These are phyloP conservation scores for Hypoxylon sp. DNA, from an alignment of 2,329 filamentous ascomycete species.

Conservation along the genomic window DNA sequence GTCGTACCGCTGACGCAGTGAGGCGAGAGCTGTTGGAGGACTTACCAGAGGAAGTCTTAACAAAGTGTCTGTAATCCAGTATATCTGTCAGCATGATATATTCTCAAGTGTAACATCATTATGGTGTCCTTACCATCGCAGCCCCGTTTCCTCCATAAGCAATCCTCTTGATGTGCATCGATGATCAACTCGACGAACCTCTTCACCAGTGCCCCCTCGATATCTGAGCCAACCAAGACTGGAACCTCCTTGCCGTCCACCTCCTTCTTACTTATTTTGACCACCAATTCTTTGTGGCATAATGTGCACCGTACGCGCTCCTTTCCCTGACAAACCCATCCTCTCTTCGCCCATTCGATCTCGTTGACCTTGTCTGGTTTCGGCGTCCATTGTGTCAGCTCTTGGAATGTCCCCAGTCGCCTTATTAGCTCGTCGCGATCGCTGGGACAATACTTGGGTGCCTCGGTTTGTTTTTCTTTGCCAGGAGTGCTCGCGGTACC, in stretches of 20 bases:
- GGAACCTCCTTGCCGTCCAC: constrained; percentile 63
- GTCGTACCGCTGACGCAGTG: constrained; percentile 70
- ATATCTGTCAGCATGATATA: constrained; percentile 29
- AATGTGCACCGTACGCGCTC: constrained; percentile 87
- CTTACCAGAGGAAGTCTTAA: constrained; percentile 71
- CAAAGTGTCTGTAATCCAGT: constrained; percentile 59
- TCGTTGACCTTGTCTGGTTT: constrained; percentile 89
- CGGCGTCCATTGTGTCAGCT: constrained; percentile 91
- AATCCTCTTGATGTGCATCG: constrained; percentile 79
- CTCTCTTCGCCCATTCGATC: constrained; percentile 92
- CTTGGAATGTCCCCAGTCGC: constrained; percentile 86
- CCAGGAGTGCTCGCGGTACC: constrained; percentile 38
- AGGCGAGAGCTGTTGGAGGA: constrained; percentile 64
- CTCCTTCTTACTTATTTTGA: constrained; percentile 74
- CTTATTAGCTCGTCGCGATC: constrained; percentile 84
- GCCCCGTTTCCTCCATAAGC: constrained; percentile 86
- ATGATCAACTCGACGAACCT: constrained; percentile 79
- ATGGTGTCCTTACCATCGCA: constrained; percentile 72
- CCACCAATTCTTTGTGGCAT: constrained; percentile 83
- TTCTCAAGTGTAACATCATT: neutral
- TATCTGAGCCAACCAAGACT: constrained; percentile 66
- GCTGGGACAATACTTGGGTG: constrained; percentile 82
- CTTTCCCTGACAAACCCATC: constrained; percentile 85
- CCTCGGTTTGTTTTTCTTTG: constrained; percentile 44
- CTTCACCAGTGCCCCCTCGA: constrained; percentile 75